Base-by-base conservation (phyloP, 2,329 filamentous ascomycete species). In the Aureobasidium sp. region DNA sequence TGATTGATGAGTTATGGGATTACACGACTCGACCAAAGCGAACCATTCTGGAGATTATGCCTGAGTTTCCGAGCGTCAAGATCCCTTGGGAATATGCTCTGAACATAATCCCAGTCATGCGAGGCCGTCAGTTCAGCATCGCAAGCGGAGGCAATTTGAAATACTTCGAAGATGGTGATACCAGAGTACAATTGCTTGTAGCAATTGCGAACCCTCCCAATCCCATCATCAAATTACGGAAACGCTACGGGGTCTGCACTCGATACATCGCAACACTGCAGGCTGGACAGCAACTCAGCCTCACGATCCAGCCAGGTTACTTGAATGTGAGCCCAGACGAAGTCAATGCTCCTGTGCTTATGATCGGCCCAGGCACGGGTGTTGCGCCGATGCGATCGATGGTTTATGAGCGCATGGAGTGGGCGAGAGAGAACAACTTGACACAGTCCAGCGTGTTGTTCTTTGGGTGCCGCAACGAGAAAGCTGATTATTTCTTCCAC, bases 101-200 rank as follows among this genome's bases (percentile, higher is more conserved):
- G 10, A 84, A 86, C 58, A 79, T 92, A 17, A 86, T 99, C 59
- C 94, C 94, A 0, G 68, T 86, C 3, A 86, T 97, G 49, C 85
- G 90, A n/a, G 88, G 86, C n/a, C 83, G 94, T 6, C 89, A 95
- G 67, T 99, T 96, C 71, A 96, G 92, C 72, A 92, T 97, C 63
- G 90, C 90, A 35, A 94, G 88, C 64, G 87, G 88, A 7, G 86
- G 85, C 6, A 62, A 63, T 1, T 68, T 75, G 9, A 70, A 76
- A 50, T 53, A 46, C 9, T 60, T 66, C 62, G 25, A 65, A 8
- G 42, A 57, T 13, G 65, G 66, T 4, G 53, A 59, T 11, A 71
- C 70, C 2, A 66, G 66, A 54, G 64, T 73, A 2, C 66, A 73
- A 57, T 66, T 74, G 10, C 66, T 74, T 17, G 68, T 74, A 13